These are phyloP conservation scores for Blastomyces silverae DNA, from an alignment of 2,329 filamentous ascomycete genomes.

Conservation along the genomic window DNA sequence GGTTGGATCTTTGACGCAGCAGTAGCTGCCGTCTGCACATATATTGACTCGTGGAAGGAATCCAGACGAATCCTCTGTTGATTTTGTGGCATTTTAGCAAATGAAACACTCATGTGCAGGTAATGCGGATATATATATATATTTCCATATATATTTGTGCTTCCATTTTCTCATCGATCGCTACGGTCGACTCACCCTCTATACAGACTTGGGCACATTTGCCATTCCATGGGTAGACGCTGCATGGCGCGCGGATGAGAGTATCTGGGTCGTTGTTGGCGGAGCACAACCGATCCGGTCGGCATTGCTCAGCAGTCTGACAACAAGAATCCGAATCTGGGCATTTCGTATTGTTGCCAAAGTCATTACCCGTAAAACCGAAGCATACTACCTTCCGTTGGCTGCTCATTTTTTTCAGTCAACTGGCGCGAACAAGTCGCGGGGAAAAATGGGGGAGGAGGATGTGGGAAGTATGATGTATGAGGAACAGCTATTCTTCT, in stretches of 20 bases:
- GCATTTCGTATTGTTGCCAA: conserved; percentile 1
- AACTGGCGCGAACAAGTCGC: not conserved
- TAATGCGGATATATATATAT: not conserved
- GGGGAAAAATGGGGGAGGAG: not conserved
- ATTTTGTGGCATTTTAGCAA: not conserved
- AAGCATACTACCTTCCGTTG: not conserved
- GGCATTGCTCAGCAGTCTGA: not conserved
- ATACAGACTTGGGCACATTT: conserved; percentile 7
- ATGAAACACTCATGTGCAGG: not conserved
- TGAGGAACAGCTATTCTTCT: not conserved
- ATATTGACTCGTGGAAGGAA: conserved; percentile 9
- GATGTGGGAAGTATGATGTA: too few species aligned
- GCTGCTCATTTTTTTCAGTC: not conserved
- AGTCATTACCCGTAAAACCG: not conserved
- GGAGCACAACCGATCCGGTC: conserved; percentile 6
- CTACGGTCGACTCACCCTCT: conserved; percentile 1
- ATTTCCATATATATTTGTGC: not conserved
- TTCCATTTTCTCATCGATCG: not conserved
- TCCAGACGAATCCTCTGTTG: not conserved
- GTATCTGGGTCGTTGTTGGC: not conserved
- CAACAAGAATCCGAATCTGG: conserved; percentile 6
- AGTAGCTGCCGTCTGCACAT: conserved; percentile 4
- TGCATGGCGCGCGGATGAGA: conserved; percentile 5
- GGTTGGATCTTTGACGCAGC: conserved; percentile 8
- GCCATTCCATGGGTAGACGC: not conserved